Base-by-base conservation (phyloP, 305 asterid genomes). In the Caryopteris hybrid region DNA sequence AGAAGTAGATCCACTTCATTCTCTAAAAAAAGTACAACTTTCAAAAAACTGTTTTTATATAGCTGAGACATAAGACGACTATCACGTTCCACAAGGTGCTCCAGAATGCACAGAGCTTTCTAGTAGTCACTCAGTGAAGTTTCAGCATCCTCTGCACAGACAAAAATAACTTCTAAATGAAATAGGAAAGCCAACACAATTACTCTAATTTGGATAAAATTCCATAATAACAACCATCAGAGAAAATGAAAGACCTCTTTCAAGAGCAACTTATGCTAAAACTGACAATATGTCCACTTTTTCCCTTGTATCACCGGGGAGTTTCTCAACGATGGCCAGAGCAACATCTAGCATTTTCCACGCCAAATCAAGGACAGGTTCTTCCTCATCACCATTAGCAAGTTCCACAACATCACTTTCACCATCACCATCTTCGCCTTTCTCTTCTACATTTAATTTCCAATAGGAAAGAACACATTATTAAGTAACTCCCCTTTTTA, bases 281-380 rank as follows among this genome's bases (percentile, higher is more conserved):
- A 95, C 88, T 66, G 96, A 88, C 79, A 94, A 72, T 69, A 91
- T 86, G 68, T 91, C 99, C 74, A 91, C 95, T 77, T 88, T 94
- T 69, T 90, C 96, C 86, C 87, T 79, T 20, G 96, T 82, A 55
- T 91, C 92, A 13, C 64, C 91, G 1, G 90, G 76, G 61, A 76
- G 78, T 78, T 86, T 91, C 85, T 94, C 99, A 73, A 75, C 91
- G 47, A 94, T 94, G 29, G 88, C 95, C 79, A 96, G 75, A 50
- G 99, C 95, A 84, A 91, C 80, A 86, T 91, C 96, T 1, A 94
- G 85, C 96, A 94, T 87, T 77, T 94, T 94, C 99, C 96, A 94
- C 31, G 97, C 95, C 82, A 94, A 81, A 76, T 93, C 96, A 78
- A 94, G 86, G 80, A 91, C 99, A 64, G 99, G 87, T 74, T 90